Evolutionary conservation across 2,329 filamentous ascomycete genomes (phyloP).

Genomic region (Decorospora gaudefroyi): DNA sequence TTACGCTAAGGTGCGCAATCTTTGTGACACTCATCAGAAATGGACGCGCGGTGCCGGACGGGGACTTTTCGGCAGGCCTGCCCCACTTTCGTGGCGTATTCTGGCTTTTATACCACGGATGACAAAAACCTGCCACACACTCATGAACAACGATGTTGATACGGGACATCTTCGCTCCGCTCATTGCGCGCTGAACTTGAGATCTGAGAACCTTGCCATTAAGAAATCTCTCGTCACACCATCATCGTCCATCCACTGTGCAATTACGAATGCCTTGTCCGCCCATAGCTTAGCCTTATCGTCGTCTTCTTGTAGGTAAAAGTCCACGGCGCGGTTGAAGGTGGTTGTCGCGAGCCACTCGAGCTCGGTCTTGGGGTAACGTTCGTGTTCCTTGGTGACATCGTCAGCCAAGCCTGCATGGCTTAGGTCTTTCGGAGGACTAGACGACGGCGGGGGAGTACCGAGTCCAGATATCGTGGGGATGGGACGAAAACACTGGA

Average conservation of each 20-base stretch:
- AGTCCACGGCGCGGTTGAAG: slow-evolving; percentile 69
- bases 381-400: slow-evolving; percentile 44
- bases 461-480: slow-evolving; percentile 4
- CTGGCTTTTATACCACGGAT: too few species aligned
- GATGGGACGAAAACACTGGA: slow-evolving; percentile 2
- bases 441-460: slow-evolving; percentile 24
- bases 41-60: slow-evolving; percentile 2
- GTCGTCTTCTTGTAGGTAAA: slow-evolving; percentile 56
- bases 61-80: slow-evolving; percentile 12
- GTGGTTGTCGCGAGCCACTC: slow-evolving; percentile 72
- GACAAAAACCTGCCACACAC: too few species aligned
- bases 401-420: slow-evolving; percentile 27
- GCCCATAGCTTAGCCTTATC: slow-evolving; percentile 65
- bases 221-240: slow-evolving; percentile 34
- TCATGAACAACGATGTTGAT: too few species aligned
- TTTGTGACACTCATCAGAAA: background rate
- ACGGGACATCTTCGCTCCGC: too few species aligned
- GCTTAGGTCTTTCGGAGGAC: slow-evolving; percentile 8
- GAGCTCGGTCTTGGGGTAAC: slow-evolving; percentile 69
- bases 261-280: slow-evolving; percentile 64
- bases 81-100: slow-evolving; percentile 16
- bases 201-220: slow-evolving; percentile 53
- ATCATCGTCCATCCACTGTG: slow-evolving; percentile 62
- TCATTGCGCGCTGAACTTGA: slow-evolving; percentile 7
- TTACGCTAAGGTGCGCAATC: too few species aligned